Evolutionary conservation across 192 early-diverging fungal genomes (phyloP).

Genomic region (Coemansia sp.): DNA sequence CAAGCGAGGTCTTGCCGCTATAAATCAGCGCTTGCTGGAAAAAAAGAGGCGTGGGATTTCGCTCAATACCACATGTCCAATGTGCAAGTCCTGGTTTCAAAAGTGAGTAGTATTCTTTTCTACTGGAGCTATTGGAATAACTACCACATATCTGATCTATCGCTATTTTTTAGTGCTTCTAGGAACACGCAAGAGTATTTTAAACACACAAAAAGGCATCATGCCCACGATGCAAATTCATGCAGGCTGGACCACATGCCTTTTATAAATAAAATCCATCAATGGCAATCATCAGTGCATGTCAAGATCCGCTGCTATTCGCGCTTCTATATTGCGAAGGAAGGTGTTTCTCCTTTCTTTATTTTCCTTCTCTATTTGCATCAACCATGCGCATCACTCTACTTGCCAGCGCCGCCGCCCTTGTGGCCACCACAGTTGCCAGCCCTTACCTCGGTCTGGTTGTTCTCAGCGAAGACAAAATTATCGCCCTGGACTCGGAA

Average conservation of each 20-base stretch:
- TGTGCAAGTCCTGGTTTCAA: no score
- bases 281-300: neutral
- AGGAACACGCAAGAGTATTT: neutral
- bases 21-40: neutral
- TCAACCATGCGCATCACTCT: slow-evolving; percentile 3
- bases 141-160: no score
- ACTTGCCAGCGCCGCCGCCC: neutral
- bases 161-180: no score
- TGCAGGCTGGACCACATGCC: neutral
- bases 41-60: neutral
- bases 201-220: neutral
- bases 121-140: no score
- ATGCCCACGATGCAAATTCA: neutral
- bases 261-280: neutral
- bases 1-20: neutral
- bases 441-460: neutral
- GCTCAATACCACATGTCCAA: no score
- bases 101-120: no score
- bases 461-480: slow-evolving; percentile 5
- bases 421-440: slow-evolving; percentile 2
- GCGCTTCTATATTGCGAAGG: neutral
- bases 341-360: neutral
- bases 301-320: neutral
- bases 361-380: neutral
- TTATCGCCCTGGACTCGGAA: slow-evolving; percentile 20